phyloP scores from a whole-genome alignment of 495 filamentous ascomycete genomes.

The Arthonia radiata region DNA sequence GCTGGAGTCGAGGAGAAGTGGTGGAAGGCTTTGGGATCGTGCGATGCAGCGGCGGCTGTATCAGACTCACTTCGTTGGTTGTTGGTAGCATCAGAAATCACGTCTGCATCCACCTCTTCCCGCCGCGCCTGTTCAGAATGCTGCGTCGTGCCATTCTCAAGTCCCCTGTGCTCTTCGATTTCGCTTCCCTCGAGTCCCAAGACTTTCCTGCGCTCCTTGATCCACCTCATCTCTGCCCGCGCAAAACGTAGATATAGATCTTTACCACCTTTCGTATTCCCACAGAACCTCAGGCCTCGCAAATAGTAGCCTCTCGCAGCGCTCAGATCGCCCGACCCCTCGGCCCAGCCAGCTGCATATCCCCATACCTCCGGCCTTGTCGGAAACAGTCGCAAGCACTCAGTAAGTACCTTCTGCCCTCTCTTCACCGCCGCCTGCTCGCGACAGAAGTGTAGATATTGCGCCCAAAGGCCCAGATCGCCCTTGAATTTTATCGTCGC shows the following conservation, averaged over 20 bases:
- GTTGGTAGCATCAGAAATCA: too few species aligned
- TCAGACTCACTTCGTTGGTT: too few species aligned
- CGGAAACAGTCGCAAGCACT: conserved; percentile 60
- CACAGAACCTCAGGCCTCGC: conserved; percentile 70
- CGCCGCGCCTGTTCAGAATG: too few species aligned
- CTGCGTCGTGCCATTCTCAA: too few species aligned
- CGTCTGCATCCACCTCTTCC: too few species aligned
- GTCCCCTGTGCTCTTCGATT: too few species aligned
- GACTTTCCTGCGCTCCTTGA: too few species aligned
- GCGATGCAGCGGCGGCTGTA: too few species aligned
- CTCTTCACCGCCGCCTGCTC: conserved; percentile 57
- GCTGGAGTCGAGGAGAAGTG: conserved; percentile 55
- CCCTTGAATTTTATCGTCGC: conserved; percentile 69
- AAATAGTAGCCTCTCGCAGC: conserved; percentile 70
- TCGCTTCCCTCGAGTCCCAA: too few species aligned
- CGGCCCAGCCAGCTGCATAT: conserved; percentile 53
- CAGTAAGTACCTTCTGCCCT: conserved; percentile 50
- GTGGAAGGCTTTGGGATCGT: too few species aligned
- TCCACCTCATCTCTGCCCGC: too few species aligned
- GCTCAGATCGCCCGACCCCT: conserved; percentile 60
- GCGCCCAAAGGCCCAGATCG: conserved; percentile 64
- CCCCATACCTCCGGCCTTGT: conserved; percentile 69
- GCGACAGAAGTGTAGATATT: conserved; percentile 65
- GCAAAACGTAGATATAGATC: too few species aligned
- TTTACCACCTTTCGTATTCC: conserved; percentile 34